Base-by-base conservation (phyloP, 1,284 basidiomycete genomes). In the Ganoderma multipileum region DNA sequence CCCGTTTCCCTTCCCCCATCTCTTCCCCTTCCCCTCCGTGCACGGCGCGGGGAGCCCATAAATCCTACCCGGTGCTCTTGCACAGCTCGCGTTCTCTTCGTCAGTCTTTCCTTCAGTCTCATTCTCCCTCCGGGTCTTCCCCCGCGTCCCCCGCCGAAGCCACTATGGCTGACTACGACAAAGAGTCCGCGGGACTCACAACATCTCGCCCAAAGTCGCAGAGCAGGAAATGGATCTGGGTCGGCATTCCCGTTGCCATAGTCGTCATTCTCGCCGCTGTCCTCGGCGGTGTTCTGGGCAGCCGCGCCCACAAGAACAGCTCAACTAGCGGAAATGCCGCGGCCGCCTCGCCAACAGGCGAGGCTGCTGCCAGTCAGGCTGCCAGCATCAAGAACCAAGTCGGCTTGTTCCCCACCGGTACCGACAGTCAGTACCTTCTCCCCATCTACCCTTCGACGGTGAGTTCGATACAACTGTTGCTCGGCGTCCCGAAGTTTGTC, bases 401-500 rank as follows among this genome's bases (percentile, higher is more conserved):
- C 57, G 91, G 92, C 42, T 79, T 86, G 62, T 93, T 89, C 79
- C 89, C 95, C 52, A 93, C 93, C 20, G 89, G 90, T 60, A 94
- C 93, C 18, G 85, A 95, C 76, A 87, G 89, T 77, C 83, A 86
- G 59, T 93, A 85, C 76, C 88, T 93, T 82, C 86, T 95, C 68
- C 96, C 96, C 11, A 78, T 96, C 26, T 98, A 95, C 79, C 94
- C 94, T 36, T 90, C 93, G 20, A 92, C 92, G 33, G 93, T 96
- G 72, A 83, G 94, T 86, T 65, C 70, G 69, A 42, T 23, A 18
- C 36, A 26, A 50, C 33, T 33, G 42, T 14, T 38, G 7, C 18
- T 7, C 16, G 30, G 14, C 33, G 36, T 20, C 44, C 18, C 11
- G 12, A 23, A 23, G 20, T 2, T 12, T 44, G 23, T 30, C 3